Percentiles rank a stretch among this genome's conserved stretches.
Conservation (phyloP, 2,329 filamentous ascomycete genomes). For the Rhytidhysteron rufulum region DNA sequence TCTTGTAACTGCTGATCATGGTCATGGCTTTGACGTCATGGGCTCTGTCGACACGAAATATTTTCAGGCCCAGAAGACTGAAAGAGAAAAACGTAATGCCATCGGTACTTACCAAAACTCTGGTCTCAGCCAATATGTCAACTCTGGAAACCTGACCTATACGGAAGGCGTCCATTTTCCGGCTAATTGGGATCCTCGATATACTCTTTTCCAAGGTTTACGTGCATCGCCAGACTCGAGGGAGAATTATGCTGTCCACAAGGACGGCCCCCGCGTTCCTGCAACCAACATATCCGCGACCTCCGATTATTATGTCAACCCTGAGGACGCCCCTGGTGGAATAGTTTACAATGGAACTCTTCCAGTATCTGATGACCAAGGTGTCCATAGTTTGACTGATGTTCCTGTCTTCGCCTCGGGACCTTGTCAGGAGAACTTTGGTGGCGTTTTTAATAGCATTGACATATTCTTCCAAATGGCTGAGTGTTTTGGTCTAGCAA, state of each 20-base stretch:
- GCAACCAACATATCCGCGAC: conserved; percentile 53
- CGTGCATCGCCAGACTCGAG: conserved; percentile 69
- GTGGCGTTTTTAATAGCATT: conserved; percentile 65
- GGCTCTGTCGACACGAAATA: conserved; percentile 79
- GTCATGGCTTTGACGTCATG: conserved; percentile 84
- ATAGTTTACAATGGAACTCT: conserved; percentile 75
- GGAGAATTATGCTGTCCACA: conserved; percentile 72
- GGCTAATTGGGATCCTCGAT: conserved; percentile 78
- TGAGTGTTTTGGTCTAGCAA: conserved; percentile 55
- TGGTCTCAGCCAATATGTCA: conserved; percentile 71
- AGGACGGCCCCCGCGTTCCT: conserved; percentile 59
- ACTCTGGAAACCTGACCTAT: conserved; percentile 60
- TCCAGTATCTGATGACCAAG: conserved; percentile 58
- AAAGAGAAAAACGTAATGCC: conserved; percentile 71
- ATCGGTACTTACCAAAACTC: conserved; percentile 71
- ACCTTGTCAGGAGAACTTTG: conserved; percentile 73
- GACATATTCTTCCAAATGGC: conserved; percentile 75
- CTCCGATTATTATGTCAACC: conserved; percentile 63
- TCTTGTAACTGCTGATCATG: conserved; percentile 81
- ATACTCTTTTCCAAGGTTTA: conserved; percentile 71
- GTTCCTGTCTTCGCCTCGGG: conserved; percentile 67
- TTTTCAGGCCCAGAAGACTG: conserved; percentile 59
- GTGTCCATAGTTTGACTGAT: conserved; percentile 38
- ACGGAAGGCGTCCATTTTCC: conserved; percentile 73
- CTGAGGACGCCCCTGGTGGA: conserved; percentile 61